phyloP scores from a whole-genome alignment of 495 filamentous ascomycete species.

The Talaromyces trachyspermus region DNA sequence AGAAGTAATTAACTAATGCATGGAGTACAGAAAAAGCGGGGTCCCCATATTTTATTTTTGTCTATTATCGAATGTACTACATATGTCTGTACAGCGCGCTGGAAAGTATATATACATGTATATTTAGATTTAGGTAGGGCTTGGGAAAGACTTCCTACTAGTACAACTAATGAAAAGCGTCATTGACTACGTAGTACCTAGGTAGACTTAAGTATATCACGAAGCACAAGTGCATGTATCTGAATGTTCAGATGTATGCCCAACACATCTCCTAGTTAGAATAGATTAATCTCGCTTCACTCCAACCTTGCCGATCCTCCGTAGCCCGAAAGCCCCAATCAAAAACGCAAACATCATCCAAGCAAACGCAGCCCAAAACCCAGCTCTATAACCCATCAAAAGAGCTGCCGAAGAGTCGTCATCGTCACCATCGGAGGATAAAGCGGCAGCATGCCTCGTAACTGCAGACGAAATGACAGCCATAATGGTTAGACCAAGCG shows the following conservation, averaged over 20 bases:
- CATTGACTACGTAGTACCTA: no score
- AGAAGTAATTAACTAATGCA: no score
- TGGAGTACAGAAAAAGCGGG: conserved; percentile 5
- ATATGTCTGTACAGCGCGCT: no score
- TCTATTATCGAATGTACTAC: not conserved
- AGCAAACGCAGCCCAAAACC: conserved; percentile 54
- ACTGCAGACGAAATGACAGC: conserved; percentile 48
- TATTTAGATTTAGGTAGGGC: no score
- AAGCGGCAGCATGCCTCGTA: conserved; percentile 26
- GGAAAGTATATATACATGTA: no score
- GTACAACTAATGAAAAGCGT: no score
- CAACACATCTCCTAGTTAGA: not conserved
- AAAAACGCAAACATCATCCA: conserved; percentile 32
- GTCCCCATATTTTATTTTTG: not conserved
- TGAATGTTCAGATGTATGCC: not conserved
- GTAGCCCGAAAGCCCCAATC: conserved; percentile 40
- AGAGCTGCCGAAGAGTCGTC: conserved; percentile 32
- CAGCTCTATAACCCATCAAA: conserved; percentile 50
- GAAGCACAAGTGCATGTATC: no score
- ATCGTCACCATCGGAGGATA: conserved; percentile 12
- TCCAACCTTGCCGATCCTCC: conserved; percentile 46
- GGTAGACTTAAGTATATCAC: no score
- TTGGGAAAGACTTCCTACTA: no score
- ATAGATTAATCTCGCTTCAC: conserved; percentile 40
- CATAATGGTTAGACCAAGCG: conserved; percentile 49